Conservation (phyloP, 495 filamentous ascomycete genomes). For the Neurospora sp. region DNA sequence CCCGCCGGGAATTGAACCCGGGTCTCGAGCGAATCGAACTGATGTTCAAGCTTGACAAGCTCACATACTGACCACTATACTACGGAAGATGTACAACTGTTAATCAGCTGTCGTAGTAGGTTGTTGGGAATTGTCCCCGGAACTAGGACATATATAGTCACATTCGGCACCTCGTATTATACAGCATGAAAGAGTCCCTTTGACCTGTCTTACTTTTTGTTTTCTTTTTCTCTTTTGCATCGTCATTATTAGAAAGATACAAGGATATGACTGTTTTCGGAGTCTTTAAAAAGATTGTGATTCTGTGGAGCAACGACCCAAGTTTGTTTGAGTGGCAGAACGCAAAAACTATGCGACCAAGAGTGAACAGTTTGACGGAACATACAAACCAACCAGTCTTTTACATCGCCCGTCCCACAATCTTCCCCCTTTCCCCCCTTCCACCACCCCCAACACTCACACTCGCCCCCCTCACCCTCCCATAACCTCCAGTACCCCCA, state of each 20-base stretch:
- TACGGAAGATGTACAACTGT: background rate
- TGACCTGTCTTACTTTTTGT: background rate
- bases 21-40: background rate
- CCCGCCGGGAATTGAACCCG: background rate
- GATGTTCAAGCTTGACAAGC: background rate
- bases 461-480: background rate
- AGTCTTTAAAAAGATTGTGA: background rate
- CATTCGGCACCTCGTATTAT: background rate
- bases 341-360: too few relatives aligned
- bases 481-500: background rate
- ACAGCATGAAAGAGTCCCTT: too few relatives aligned
- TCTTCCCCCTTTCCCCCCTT: background rate
- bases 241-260: background rate
- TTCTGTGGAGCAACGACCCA: background rate
- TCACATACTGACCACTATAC: background rate
- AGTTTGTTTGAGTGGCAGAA: background rate
- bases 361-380: too few relatives aligned
- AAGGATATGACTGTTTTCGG: background rate
- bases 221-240: background rate
- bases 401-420: background rate
- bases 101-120: background rate
- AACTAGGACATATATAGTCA: background rate
- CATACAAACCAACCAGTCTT: too few relatives aligned
- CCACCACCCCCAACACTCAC: background rate
- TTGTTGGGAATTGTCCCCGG: accelerated